Evolutionary conservation across 1,284 basidiomycete species (phyloP).

Genomic region (Tilletia indica): DNA sequence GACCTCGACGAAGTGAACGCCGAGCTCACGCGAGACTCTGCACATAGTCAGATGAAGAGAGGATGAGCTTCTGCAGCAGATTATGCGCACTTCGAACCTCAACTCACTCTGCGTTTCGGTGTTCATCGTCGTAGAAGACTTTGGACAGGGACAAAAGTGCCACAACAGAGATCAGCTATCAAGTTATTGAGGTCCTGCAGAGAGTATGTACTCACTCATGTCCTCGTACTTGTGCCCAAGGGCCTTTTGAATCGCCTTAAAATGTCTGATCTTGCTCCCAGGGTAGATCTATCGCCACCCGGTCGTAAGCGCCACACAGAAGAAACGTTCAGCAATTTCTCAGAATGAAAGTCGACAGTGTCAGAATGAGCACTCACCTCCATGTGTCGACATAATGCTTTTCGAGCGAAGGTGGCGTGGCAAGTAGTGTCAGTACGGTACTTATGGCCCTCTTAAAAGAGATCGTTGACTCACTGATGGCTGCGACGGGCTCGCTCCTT

Average conservation of each 20-base stretch:
- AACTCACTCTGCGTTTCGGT: constrained; percentile 30
- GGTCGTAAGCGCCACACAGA: background rate
- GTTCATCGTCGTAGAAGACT: constrained; percentile 53
- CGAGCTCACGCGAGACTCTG: constrained; percentile 44
- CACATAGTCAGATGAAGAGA: background rate
- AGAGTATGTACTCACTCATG: constrained; percentile 29
- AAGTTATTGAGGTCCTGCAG: background rate
- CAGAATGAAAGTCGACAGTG: background rate
- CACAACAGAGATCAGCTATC: background rate
- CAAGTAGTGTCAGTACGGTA: background rate
- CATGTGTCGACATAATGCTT: constrained; percentile 13
- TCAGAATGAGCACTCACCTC: background rate
- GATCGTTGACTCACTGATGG: background rate
- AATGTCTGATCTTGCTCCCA: constrained; percentile 50
- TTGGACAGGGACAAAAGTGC: background rate
- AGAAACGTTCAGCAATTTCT: background rate
- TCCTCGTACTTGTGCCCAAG: constrained; percentile 45
- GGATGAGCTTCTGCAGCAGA: background rate
- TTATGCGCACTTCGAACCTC: background rate
- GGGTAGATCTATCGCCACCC: constrained; percentile 44
- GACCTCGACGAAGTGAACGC: constrained; percentile 51
- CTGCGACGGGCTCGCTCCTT: background rate
- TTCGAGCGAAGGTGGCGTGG: background rate
- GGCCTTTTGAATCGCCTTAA: constrained; percentile 34
- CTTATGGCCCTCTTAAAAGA: too few relatives aligned